Conservation (phyloP, 1,284 basidiomycete genomes). For the Fomitopsis pinicola region DNA sequence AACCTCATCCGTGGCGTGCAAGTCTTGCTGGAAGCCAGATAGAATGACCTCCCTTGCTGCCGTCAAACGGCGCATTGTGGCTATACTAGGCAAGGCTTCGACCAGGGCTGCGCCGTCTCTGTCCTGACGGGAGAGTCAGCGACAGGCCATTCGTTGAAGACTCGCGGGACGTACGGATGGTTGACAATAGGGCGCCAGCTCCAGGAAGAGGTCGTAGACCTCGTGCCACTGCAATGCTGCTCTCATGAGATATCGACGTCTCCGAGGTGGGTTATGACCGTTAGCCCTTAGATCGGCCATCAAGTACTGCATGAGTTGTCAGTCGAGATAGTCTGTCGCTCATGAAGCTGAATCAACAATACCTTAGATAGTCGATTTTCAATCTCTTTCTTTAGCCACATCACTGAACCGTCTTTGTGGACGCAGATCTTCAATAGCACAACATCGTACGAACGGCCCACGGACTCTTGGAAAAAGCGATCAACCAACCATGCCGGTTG, state of each 20-base stretch:
- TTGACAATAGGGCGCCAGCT: conserved; percentile 31
- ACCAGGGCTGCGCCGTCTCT: conserved; percentile 27
- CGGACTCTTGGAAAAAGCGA: conserved; percentile 62
- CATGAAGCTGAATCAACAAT: conserved; percentile 4
- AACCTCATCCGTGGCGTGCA: conserved; percentile 65
- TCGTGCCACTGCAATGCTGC: conserved; percentile 60
- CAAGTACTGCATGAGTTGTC: conserved; percentile 40
- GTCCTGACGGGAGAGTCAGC: conserved; percentile 13
- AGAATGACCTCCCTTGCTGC: conserved; percentile 65
- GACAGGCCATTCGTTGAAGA: too few species aligned
- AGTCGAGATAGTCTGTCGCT: not conserved
- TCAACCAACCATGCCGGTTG: conserved; percentile 53
- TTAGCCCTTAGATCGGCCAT: conserved; percentile 51
- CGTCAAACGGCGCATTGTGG: conserved; percentile 55
- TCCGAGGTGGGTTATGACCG: conserved; percentile 66
- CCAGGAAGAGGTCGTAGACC: conserved; percentile 43
- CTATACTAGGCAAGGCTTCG: conserved; percentile 38
- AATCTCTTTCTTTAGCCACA: conserved; percentile 38
- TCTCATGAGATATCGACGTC: conserved; percentile 61
- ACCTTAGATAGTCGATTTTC: conserved; percentile 56
- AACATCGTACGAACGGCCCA: conserved; percentile 46
- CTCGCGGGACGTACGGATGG: not conserved
- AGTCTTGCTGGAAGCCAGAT: conserved; percentile 73
- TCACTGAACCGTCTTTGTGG: conserved; percentile 31
- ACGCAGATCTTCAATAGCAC: conserved; percentile 36